phyloP scores from a whole-genome alignment of 768 basidiomycete genomes.

The Kwoniella sp. region DNA sequence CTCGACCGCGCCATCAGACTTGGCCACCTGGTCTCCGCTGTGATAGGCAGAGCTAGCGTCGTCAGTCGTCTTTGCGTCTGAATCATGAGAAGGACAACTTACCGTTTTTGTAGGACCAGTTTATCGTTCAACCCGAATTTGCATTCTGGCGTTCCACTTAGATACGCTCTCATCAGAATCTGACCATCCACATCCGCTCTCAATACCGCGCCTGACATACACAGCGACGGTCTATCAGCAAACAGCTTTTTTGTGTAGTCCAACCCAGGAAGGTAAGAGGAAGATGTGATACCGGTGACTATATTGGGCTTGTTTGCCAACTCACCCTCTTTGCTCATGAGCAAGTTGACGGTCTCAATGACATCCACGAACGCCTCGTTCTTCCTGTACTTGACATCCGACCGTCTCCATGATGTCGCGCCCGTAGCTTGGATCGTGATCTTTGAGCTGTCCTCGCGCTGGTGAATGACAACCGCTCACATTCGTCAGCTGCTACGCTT shows the following conservation, averaged over 20 bases:
- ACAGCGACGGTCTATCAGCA: neutral
- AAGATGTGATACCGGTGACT: neutral
- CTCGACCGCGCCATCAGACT: slow-evolving; percentile 71
- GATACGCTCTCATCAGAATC: slow-evolving; percentile 95
- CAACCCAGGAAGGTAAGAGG: neutral
- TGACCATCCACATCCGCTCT: slow-evolving; percentile 98
- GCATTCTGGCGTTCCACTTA: slow-evolving; percentile 96
- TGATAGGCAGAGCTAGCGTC: neutral
- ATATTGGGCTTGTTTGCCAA: too few relatives aligned
- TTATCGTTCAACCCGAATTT: slow-evolving; percentile 99
- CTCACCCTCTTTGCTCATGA: slow-evolving; percentile 94
- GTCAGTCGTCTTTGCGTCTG: neutral
- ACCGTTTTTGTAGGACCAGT: slow-evolving; percentile 88
- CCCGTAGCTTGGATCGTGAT: slow-evolving; percentile 98
- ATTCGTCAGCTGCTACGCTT: slow-evolving; percentile 1
- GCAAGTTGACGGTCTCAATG: slow-evolving; percentile 91
- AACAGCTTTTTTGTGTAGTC: neutral
- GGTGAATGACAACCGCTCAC: neutral
- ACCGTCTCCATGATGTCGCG: slow-evolving; percentile 90
- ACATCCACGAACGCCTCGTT: slow-evolving; percentile 99
- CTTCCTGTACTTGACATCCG: slow-evolving; percentile 98
- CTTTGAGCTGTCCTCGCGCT: slow-evolving; percentile 92
- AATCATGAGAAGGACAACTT: slow-evolving; percentile 52
- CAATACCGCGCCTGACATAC: slow-evolving; percentile 75
- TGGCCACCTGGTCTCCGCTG: slow-evolving; percentile 41